phyloP scores from a whole-genome alignment of 176 grass and related monocot species.

The Raddia guianensis region DNA sequence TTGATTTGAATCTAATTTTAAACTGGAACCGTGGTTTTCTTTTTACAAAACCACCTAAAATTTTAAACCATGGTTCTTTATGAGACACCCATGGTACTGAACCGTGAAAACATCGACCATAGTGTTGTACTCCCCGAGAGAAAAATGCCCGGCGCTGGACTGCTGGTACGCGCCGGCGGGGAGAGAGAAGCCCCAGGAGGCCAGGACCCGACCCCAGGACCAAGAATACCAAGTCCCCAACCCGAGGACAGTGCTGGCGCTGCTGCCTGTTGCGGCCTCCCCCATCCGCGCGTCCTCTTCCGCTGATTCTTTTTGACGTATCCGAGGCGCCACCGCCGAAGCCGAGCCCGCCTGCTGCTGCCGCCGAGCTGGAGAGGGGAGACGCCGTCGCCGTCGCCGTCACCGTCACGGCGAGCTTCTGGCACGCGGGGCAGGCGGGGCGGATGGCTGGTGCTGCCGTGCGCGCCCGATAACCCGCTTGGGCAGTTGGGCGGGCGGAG shows the following conservation, averaged over 20 bases:
- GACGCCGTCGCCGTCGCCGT: background rate
- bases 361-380: background rate
- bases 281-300: background rate
- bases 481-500: background rate
- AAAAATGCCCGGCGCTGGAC: too few species aligned
- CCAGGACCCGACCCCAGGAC: too few species aligned
- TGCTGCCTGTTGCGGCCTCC: background rate
- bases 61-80: too few species aligned
- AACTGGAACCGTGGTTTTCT: too few species aligned
- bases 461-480: background rate
- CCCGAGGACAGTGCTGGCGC: background rate
- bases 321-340: background rate
- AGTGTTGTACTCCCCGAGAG: too few species aligned
- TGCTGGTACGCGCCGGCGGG: too few species aligned
- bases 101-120: too few species aligned
- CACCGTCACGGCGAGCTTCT: slow-evolving; percentile 1
- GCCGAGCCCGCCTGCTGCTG: background rate
- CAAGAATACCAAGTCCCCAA: background rate
- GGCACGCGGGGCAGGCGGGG: background rate
- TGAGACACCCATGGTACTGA: too few species aligned
- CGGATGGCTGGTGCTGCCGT: background rate
- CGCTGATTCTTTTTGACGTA: background rate
- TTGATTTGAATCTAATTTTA: too few species aligned
- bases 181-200: background rate
- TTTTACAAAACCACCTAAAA: too few species aligned